Conservation (phyloP, 1,139 yeast genomes). For the Taphrina confusa region DNA sequence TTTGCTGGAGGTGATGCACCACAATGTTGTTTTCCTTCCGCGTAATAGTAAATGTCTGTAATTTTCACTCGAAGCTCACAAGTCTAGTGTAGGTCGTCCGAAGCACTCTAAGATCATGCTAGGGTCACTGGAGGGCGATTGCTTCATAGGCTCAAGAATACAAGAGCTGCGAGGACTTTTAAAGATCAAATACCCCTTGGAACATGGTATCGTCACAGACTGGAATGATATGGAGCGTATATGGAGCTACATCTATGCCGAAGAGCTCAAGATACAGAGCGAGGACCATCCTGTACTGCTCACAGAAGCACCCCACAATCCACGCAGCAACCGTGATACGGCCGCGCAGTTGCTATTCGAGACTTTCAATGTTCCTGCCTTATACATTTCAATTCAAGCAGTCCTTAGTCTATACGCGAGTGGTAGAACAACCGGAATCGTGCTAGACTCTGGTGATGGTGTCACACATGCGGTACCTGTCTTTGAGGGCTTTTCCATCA, state of each 20-base stretch:
- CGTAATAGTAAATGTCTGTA: constrained; percentile 44
- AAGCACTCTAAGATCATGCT: constrained; percentile 86
- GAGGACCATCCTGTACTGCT: constrained; percentile 79
- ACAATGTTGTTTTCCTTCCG: constrained; percentile 54
- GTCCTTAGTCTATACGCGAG: constrained; percentile 82
- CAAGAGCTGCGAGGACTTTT: constrained; percentile 75
- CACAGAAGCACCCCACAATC: constrained; percentile 89
- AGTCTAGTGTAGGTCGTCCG: constrained; percentile 66
- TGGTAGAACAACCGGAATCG: constrained; percentile 89
- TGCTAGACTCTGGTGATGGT: constrained; percentile 89
- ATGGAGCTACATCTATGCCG: constrained; percentile 66
- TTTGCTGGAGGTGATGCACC: constrained; percentile 92
- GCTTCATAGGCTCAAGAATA: constrained; percentile 73
- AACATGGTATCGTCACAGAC: constrained; percentile 75
- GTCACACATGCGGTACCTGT: constrained; percentile 87
- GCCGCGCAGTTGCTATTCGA: constrained; percentile 82
- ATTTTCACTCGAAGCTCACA: neutral
- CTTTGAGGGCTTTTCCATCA: constrained; percentile 80
- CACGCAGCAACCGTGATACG: constrained; percentile 65
- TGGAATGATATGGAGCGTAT: constrained; percentile 85
- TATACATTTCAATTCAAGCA: constrained; percentile 81
- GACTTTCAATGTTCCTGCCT: constrained; percentile 79
- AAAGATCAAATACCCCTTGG: constrained; percentile 68
- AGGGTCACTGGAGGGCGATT: constrained; percentile 64
- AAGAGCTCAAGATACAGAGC: constrained; percentile 59